Conservation (phyloP, 805 yeast species). For the Candida qinlingensis region DNA sequence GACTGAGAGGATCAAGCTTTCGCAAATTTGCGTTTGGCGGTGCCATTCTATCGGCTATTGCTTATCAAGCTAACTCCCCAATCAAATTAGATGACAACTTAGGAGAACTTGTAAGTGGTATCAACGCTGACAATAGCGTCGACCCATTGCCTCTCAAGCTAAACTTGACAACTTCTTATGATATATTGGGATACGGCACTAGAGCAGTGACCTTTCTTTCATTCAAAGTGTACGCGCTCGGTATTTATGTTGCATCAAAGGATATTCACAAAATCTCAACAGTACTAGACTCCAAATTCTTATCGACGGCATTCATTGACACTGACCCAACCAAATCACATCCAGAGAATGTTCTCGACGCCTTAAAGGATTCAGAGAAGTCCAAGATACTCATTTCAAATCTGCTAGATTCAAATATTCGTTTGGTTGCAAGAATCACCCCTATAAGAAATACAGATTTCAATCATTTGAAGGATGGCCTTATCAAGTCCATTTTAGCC, state of each 20-base stretch:
- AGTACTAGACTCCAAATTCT: constrained; percentile 38
- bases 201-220: constrained; percentile 77
- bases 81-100: constrained; percentile 12
- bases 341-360: constrained; percentile 34
- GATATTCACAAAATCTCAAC: constrained; percentile 42
- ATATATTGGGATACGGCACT: constrained; percentile 73
- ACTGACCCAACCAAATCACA: constrained; percentile 30
- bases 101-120: constrained; percentile 19
- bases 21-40: no score
- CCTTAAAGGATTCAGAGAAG: constrained; percentile 44
- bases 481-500: constrained; percentile 72
- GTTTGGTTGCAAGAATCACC: constrained; percentile 67
- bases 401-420: constrained; percentile 53
- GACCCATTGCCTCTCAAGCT: constrained; percentile 31
- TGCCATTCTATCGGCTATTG: background rate
- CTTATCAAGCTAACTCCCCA: background rate
- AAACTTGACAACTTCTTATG: constrained; percentile 34
- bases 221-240: constrained; percentile 84
- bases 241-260: constrained; percentile 64
- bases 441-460: constrained; percentile 92
- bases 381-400: constrained; percentile 51
- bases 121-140: constrained; percentile 46
- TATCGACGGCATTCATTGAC: constrained; percentile 33
- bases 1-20: no score
- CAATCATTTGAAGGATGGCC: constrained; percentile 84